Evolutionary conservation across 2,329 filamentous ascomycete species (phyloP).

Genomic region (Delphinella strobiligena): DNA sequence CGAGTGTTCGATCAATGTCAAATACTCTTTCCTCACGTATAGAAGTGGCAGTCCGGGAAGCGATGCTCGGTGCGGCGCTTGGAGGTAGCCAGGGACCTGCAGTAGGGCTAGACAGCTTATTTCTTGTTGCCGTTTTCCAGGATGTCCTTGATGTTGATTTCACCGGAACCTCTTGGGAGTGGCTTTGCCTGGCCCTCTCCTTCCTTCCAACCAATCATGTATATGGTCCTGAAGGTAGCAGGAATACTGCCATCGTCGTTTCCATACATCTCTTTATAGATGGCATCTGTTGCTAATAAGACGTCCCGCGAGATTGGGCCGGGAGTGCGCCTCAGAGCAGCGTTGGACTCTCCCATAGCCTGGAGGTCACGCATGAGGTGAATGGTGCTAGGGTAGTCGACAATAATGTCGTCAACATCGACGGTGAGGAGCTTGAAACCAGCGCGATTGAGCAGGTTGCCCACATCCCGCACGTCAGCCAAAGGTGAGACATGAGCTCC

Average conservation of each 20-base stretch:
- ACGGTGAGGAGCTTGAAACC: slow-evolving; percentile 95
- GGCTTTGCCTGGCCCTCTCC: slow-evolving; percentile 68
- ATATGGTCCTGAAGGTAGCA: slow-evolving; percentile 89
- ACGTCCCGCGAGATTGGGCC: slow-evolving; percentile 74
- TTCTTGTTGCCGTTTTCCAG: slow-evolving; percentile 33
- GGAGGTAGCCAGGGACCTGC: too few relatives aligned
- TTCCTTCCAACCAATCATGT: slow-evolving; percentile 98
- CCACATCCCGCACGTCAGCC: slow-evolving; percentile 84
- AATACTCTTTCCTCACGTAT: too few relatives aligned
- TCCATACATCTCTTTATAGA: slow-evolving; percentile 79
- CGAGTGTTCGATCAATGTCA: too few relatives aligned
- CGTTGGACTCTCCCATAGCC: slow-evolving; percentile 92
- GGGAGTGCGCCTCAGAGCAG: slow-evolving; percentile 72
- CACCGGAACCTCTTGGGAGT: slow-evolving; percentile 68
- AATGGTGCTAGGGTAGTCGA: slow-evolving; percentile 85
- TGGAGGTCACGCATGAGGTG: slow-evolving; percentile 88
- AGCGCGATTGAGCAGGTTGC: slow-evolving; percentile 71
- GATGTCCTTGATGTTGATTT: slow-evolving; percentile 81
- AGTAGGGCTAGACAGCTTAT: background rate
- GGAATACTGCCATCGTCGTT: slow-evolving; percentile 62
- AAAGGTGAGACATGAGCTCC: slow-evolving; percentile 82
- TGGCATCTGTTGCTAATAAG: slow-evolving; percentile 72
- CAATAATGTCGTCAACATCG: slow-evolving; percentile 92
- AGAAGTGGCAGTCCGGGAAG: too few relatives aligned
- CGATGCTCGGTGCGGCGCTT: too few relatives aligned